Conservation (phyloP, 2,329 filamentous ascomycete species). For the Fusarium zealandicum region DNA sequence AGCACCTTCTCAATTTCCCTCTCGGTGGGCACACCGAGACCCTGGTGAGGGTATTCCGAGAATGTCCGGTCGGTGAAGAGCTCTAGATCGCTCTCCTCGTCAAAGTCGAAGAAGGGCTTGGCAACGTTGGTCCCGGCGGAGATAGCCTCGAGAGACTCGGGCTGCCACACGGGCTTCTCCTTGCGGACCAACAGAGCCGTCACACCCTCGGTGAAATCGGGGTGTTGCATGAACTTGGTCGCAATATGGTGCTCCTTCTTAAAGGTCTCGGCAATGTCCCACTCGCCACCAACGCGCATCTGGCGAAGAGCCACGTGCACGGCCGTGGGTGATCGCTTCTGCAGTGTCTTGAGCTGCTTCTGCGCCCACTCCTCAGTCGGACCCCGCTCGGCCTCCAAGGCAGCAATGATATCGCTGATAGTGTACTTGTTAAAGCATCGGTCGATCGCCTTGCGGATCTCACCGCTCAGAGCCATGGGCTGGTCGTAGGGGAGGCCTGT, state of each 20-base stretch:
- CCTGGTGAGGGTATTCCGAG: constrained; percentile 73
- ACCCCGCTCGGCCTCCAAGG: constrained; percentile 63
- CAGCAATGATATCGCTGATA: constrained; percentile 73
- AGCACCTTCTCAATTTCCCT: constrained; percentile 64
- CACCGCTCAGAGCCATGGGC: constrained; percentile 71
- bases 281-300: constrained; percentile 76
- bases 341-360: constrained; percentile 77
- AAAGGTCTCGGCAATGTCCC: constrained; percentile 88
- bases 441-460: constrained; percentile 82
- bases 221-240: constrained; percentile 85
- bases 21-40: constrained; percentile 79
- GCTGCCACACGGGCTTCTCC: constrained; percentile 76
- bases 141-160: constrained; percentile 74
- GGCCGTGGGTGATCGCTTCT: constrained; percentile 82
- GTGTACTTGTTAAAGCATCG: constrained; percentile 75
- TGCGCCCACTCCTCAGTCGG: constrained; percentile 76
- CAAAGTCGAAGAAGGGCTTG: constrained; percentile 72
- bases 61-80: constrained; percentile 72
- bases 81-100: constrained; percentile 56
- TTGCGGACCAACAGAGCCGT: constrained; percentile 78
- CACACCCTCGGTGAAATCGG: constrained; percentile 94
- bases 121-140: constrained; percentile 59
- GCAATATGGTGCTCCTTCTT: constrained; percentile 86
- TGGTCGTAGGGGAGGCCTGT: constrained; percentile 83
- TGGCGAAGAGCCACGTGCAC: constrained; percentile 85